Evolutionary conservation across 306 rosid genomes (phyloP).

Genomic region (Fragaria nilgerrensis): DNA sequence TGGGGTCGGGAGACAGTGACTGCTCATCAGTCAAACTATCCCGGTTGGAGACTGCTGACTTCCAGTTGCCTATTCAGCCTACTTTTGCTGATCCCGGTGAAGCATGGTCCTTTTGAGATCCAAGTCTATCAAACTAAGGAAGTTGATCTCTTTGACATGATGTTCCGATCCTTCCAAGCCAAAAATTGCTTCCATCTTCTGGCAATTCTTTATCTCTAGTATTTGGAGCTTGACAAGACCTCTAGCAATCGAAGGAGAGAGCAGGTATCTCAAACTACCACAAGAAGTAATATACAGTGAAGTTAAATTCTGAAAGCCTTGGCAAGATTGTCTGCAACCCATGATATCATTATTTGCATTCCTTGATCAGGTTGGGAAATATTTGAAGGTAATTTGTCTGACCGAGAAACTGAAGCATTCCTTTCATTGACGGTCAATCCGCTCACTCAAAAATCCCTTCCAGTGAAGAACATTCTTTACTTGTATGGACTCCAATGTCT

Average conservation of each 20-base stretch:
- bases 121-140: not conserved
- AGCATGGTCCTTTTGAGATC: accelerated
- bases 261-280: not conserved
- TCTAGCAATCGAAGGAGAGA: not conserved
- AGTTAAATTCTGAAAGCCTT: slow-evolving; percentile 6
- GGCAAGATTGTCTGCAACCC: not conserved
- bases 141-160: not conserved
- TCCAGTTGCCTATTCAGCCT: not conserved
- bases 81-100: not conserved
- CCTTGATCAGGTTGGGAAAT: not conserved
- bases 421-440: too few species aligned
- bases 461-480: too few species aligned
- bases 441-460: too few species aligned
- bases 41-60: not conserved
- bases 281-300: not conserved
- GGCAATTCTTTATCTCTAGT: not conserved
- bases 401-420: too few species aligned
- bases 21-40: not conserved
- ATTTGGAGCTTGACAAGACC: not conserved
- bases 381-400: too few species aligned
- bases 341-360: not conserved
- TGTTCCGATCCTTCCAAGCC: not conserved
- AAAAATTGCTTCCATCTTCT: not conserved
- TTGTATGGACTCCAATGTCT: too few species aligned
- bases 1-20: not conserved